Evolutionary conservation across 805 yeast genomes (phyloP).

Genomic region (Grigorovia yakushimaensis): DNA sequence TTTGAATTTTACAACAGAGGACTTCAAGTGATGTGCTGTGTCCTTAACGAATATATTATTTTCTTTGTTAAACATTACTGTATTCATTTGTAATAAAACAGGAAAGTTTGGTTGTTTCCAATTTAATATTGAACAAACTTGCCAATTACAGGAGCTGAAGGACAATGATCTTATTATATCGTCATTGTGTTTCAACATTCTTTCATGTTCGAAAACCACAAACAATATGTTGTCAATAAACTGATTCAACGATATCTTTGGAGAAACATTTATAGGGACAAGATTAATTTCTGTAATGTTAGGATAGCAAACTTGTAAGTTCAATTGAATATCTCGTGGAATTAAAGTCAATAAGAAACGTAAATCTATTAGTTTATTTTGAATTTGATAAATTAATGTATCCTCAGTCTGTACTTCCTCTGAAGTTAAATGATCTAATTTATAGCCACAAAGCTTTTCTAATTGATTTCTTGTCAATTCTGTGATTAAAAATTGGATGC

Average conservation of each 20-base stretch:
- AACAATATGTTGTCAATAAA: slow-evolving; percentile 68
- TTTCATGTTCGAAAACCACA: slow-evolving; percentile 68
- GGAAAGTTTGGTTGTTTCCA: slow-evolving; percentile 99
- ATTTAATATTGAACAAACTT: slow-evolving; percentile 85
- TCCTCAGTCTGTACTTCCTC: slow-evolving; percentile 18
- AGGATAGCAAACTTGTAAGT: slow-evolving; percentile 71
- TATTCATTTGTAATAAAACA: slow-evolving; percentile 74
- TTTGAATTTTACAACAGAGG: slow-evolving; percentile 4
- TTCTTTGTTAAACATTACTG: slow-evolving; percentile 32
- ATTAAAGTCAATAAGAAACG: slow-evolving; percentile 51
- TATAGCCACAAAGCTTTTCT: slow-evolving; percentile 23
- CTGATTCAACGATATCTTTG: slow-evolving; percentile 47
- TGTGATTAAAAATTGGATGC: slow-evolving; percentile 52
- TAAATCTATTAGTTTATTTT: slow-evolving; percentile 36
- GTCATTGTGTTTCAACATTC: slow-evolving; percentile 33
- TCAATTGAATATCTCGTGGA: slow-evolving; percentile 54
- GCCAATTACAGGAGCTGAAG: slow-evolving; percentile 77
- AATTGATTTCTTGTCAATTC: slow-evolving; percentile 36
- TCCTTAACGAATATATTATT: slow-evolving; percentile 16
- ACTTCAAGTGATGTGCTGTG: slow-evolving; percentile 23
- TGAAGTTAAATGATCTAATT: slow-evolving; percentile 14
- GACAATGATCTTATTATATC: slow-evolving; percentile 52
- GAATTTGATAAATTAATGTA: slow-evolving; percentile 14
- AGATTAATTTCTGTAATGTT: slow-evolving; percentile 39
- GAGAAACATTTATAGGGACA: slow-evolving; percentile 34